Evolutionary conservation across 2,329 filamentous ascomycete genomes (phyloP).

Genomic region (Aspergillus pseudonomiae): DNA sequence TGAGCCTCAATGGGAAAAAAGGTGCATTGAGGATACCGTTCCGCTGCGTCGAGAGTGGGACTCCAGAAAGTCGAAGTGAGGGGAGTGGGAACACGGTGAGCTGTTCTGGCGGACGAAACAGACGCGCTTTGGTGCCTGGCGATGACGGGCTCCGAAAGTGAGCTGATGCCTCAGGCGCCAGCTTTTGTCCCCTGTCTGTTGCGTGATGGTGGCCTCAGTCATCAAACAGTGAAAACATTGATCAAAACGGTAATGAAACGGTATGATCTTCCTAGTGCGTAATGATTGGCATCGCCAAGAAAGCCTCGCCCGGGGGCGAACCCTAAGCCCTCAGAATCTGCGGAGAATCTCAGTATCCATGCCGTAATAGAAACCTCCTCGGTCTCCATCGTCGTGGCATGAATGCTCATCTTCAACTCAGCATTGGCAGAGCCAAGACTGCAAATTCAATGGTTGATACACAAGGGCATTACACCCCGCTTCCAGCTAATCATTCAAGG

Average conservation of each 20-base stretch:
- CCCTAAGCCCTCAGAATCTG: conserved; percentile 13
- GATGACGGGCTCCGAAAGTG: conserved; percentile 8
- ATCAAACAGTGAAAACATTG: not conserved
- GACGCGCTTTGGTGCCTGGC: conserved; percentile 27
- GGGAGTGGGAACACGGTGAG: conserved; percentile 14
- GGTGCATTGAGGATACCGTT: not conserved
- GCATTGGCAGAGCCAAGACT: conserved; percentile 14
- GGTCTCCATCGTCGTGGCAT: conserved; percentile 17
- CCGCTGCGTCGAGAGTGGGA: conserved; percentile 3
- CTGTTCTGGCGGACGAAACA: conserved; percentile 16
- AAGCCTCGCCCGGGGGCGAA: not conserved
- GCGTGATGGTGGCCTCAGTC: not conserved
- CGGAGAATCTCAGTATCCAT: conserved; percentile 20
- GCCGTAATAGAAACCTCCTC: conserved; percentile 26
- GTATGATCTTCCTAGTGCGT: not conserved
- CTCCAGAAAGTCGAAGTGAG: conserved; percentile 5
- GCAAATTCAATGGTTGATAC: conserved; percentile 11
- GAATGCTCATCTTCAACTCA: conserved; percentile 3
- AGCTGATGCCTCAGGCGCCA: conserved; percentile 11
- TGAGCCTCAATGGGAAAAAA: conserved; percentile 8
- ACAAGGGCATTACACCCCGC: not conserved
- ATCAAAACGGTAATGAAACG: not conserved
- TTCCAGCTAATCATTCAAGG: conserved; percentile 8
- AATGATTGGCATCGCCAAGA: conserved; percentile 4
- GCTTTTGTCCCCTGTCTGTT: not conserved